Conservation (phyloP, 306 rosid genomes). For the Acmispon strigosus region DNA sequence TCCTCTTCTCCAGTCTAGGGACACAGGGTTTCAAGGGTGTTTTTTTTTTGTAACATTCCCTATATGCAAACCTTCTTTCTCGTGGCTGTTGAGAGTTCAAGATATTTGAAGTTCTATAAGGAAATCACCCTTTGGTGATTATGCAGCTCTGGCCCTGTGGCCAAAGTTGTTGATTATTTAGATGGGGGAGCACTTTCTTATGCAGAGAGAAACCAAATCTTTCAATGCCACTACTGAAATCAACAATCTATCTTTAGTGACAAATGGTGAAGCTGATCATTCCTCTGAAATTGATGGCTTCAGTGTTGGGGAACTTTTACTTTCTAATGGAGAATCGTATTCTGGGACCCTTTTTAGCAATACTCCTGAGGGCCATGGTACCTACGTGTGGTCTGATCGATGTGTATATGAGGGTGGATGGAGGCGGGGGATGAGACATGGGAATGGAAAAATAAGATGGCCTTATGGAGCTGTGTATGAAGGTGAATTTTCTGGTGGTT, state of each 20-base stretch:
- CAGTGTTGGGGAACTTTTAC: slow-evolving; percentile 53
- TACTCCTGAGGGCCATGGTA: slow-evolving; percentile 70
- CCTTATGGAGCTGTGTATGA: slow-evolving; percentile 71
- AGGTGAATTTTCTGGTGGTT: slow-evolving; percentile 86
- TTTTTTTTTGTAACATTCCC: not conserved
- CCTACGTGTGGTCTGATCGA: slow-evolving; percentile 67
- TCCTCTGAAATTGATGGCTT: slow-evolving; percentile 51
- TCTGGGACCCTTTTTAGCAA: slow-evolving; percentile 64
- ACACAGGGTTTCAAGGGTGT: slow-evolving; percentile 17
- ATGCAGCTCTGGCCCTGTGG: slow-evolving; percentile 90
- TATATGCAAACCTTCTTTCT: slow-evolving; percentile 24
- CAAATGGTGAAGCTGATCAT: slow-evolving; percentile 37
- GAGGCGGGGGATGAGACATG: slow-evolving; percentile 82
- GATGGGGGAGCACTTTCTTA: slow-evolving; percentile 45
- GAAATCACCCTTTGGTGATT: slow-evolving; percentile 37
- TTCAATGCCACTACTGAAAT: slow-evolving; percentile 36
- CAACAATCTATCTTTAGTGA: slow-evolving; percentile 12
- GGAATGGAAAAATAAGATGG: slow-evolving; percentile 54
- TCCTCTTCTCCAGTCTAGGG: slow-evolving; percentile 19
- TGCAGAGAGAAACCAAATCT: slow-evolving; percentile 61
- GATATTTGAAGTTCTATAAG: slow-evolving; percentile 20
- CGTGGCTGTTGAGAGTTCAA: slow-evolving; percentile 24
- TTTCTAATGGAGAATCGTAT: slow-evolving; percentile 58
- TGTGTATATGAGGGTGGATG: slow-evolving; percentile 77
- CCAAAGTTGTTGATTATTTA: slow-evolving; percentile 46